Percentiles rank a stretch among this genome's conserved stretches.
phyloP scores from a whole-genome alignment of 2,329 filamentous ascomycete species.

The Talaromyces sp. region DNA sequence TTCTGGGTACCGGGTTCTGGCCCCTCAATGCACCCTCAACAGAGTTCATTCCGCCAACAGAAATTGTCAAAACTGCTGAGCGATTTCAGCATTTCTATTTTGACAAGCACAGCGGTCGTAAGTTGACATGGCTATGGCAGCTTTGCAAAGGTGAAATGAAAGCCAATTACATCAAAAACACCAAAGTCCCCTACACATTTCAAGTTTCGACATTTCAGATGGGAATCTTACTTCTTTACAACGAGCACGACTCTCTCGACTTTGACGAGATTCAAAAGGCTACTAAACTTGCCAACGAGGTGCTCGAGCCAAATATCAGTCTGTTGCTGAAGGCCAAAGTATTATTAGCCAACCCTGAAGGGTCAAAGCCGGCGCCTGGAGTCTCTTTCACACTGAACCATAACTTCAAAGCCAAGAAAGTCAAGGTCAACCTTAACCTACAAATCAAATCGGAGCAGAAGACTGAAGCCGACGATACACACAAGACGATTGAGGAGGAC shows the following conservation, averaged over 20 bases:
- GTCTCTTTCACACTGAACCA: conserved; percentile 83
- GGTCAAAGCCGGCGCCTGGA: conserved; percentile 71
- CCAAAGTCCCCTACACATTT: conserved; percentile 91
- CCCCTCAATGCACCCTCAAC: conserved; percentile 82
- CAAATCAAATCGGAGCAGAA: conserved; percentile 93
- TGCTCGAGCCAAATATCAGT: conserved; percentile 77
- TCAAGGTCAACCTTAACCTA: conserved; percentile 93
- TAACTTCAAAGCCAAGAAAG: conserved; percentile 97
- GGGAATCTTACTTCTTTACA: conserved; percentile 92
- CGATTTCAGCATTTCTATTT: conserved; percentile 89
- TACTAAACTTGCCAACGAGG: conserved; percentile 75
- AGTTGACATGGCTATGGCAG: conserved; percentile 97
- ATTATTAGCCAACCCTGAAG: conserved; percentile 65
- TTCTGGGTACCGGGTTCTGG: conserved; percentile 97
- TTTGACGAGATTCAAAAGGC: conserved; percentile 84
- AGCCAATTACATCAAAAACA: conserved; percentile 83
- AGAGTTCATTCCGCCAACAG: conserved; percentile 78
- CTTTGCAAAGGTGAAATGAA: conserved; percentile 96
- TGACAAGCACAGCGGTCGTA: conserved; percentile 93
- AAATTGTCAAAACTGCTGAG: conserved; percentile 82
- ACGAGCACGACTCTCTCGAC: conserved; percentile 77
- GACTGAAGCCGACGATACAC: conserved; percentile 92
- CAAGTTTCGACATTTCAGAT: conserved; percentile 98
- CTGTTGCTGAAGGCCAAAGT: conserved; percentile 94
- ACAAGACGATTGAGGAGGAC: conserved; percentile 99